phyloP scores from a whole-genome alignment of 345 rosid species.

The Noccaea bulbosa region DNA sequence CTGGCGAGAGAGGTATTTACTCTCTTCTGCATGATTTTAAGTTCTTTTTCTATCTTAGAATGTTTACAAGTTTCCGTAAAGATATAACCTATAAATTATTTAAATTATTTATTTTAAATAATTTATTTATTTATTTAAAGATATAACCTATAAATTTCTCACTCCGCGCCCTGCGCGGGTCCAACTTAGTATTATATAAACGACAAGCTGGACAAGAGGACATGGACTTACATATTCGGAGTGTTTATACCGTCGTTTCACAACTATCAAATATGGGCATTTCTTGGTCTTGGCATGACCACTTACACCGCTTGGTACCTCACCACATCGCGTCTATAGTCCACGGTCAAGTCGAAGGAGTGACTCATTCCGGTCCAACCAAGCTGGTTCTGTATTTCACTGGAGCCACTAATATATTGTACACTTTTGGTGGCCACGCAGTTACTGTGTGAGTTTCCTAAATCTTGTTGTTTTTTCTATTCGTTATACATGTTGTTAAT shows the following conservation, averaged over 20 bases:
- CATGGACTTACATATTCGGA: conserved; percentile 93
- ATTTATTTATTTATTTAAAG: too few relatives aligned
- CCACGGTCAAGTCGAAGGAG: conserved; percentile 77
- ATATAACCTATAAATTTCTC: too few relatives aligned
- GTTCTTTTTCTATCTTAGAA: conserved; percentile 11
- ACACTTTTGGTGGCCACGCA: conserved; percentile 92
- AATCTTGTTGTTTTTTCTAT: not conserved
- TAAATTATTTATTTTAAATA: too few relatives aligned
- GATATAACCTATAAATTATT: too few relatives aligned
- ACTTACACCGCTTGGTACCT: conserved; percentile 92
- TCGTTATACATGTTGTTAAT: not conserved
- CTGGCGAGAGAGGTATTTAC: conserved; percentile 87
- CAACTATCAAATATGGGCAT: conserved; percentile 86
- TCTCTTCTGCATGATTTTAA: conserved; percentile 35
- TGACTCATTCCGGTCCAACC: conserved; percentile 64
- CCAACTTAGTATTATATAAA: too few relatives aligned
- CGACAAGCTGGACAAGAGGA: conserved; percentile 79
- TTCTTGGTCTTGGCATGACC: conserved; percentile 86
- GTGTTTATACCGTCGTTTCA: conserved; percentile 84
- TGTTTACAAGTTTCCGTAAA: conserved; percentile 19
- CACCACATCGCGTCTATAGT: conserved; percentile 59
- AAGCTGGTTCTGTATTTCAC: conserved; percentile 76
- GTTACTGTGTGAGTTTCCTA: conserved; percentile 72
- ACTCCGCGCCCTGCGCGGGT: too few relatives aligned
- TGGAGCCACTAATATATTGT: conserved; percentile 86